Evolutionary conservation across 2,329 filamentous ascomycete genomes (phyloP).

Genomic region (Xylaria sp.): DNA sequence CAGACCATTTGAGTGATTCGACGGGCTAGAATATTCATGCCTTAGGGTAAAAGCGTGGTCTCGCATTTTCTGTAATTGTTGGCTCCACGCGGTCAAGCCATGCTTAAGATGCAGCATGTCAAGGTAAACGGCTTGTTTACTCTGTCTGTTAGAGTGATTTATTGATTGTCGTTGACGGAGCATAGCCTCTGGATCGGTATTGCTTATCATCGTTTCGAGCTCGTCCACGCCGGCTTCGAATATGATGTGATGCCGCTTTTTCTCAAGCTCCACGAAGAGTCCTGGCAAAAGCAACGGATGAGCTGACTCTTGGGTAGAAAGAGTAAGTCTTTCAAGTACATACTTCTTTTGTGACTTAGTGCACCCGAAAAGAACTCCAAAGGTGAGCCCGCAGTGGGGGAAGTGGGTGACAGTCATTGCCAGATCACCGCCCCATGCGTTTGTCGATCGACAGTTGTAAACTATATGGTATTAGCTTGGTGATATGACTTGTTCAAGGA

Average conservation of each 20-base stretch:
- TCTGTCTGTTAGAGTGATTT: too few species aligned
- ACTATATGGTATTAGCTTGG: not conserved
- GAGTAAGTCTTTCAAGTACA: not conserved
- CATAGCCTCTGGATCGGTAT: not conserved
- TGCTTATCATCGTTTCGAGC: not conserved
- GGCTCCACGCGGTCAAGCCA: not conserved
- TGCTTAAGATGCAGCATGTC: not conserved
- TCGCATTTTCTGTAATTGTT: constrained; percentile 4
- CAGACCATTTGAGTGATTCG: too few species aligned
- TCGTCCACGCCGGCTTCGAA: constrained; percentile 5
- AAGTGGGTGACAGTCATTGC: constrained; percentile 6
- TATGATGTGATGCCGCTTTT: not conserved
- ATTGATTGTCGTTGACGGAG: too few species aligned
- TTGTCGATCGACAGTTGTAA: constrained; percentile 1
- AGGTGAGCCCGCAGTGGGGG: not conserved
- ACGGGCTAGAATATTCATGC: too few species aligned
- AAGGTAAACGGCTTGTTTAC: not conserved
- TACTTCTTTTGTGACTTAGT: not conserved
- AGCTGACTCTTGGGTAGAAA: not conserved
- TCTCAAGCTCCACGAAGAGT: constrained; percentile 2
- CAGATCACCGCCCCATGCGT: not conserved
- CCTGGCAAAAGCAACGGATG: constrained; percentile 2
- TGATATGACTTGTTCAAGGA: not conserved
- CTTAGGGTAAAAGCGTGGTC: not conserved
- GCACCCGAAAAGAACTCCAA: constrained; percentile 3